Conservation (phyloP, 2,329 filamentous ascomycete genomes). For the Venturia pyrina region DNA sequence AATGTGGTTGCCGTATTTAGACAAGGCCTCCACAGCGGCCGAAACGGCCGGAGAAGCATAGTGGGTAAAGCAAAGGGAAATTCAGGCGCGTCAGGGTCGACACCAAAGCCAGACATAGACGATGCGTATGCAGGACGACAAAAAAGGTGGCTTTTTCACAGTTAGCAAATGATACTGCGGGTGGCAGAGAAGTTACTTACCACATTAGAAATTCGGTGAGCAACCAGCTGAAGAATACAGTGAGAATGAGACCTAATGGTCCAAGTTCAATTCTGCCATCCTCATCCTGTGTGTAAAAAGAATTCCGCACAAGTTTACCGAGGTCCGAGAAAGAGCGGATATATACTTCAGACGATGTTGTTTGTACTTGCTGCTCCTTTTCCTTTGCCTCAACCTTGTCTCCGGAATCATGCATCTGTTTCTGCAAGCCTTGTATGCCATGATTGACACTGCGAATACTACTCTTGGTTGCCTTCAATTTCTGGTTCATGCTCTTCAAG, state of each 20-base stretch:
- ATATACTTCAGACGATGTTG: neutral
- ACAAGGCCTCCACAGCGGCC: conserved; percentile 26
- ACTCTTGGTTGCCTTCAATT: conserved; percentile 29
- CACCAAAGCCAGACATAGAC: conserved; percentile 39
- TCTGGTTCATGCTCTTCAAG: conserved; percentile 32
- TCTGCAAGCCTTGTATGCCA: conserved; percentile 29
- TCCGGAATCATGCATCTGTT: conserved; percentile 6
- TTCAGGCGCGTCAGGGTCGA: conserved; percentile 41
- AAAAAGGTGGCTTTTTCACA: conserved; percentile 15
- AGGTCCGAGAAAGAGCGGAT: neutral
- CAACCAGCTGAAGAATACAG: conserved; percentile 38
- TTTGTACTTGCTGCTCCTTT: neutral
- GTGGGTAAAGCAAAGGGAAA: conserved; percentile 48
- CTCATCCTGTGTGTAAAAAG: neutral
- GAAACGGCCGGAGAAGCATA: conserved; percentile 35
- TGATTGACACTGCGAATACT: conserved; percentile 34
- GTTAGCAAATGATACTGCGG: neutral
- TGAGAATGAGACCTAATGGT: conserved; percentile 28
- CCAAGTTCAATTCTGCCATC: conserved; percentile 26
- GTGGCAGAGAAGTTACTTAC: conserved; percentile 17
- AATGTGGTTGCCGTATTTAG: conserved; percentile 13
- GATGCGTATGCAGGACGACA: conserved; percentile 40
- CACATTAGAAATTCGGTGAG: conserved; percentile 38
- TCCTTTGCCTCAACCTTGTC: neutral
- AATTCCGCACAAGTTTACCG: neutral